Percentiles rank a stretch among this genome's conserved stretches.
Conservation (phyloP, 169 alveolate genomes). For the Plasmodium yoelii region DNA sequence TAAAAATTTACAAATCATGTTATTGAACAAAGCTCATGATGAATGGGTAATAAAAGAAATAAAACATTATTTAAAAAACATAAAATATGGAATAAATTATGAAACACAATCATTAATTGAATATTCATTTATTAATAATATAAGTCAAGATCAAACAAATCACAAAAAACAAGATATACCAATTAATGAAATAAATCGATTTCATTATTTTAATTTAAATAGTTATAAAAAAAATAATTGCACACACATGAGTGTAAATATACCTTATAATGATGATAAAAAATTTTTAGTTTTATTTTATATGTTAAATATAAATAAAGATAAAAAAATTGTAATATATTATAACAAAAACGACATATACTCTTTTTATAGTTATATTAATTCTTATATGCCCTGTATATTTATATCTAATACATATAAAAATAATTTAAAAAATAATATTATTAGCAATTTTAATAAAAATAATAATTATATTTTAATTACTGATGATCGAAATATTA, state of each 20-base stretch:
- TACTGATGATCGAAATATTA: slow-evolving; percentile 40
- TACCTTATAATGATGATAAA: slow-evolving; percentile 67
- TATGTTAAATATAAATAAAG: slow-evolving; percentile 22
- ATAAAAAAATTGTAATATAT: slow-evolving; percentile 55
- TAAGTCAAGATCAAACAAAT: not conserved
- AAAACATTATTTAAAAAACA: slow-evolving; percentile 22
- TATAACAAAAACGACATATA: slow-evolving; percentile 60
- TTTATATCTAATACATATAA: slow-evolving; percentile 29
- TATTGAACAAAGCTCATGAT: slow-evolving; percentile 36
- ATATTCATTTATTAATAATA: not conserved
- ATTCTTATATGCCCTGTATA: slow-evolving; percentile 69
- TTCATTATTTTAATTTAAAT: slow-evolving; percentile 23
- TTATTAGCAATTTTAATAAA: slow-evolving; percentile 21
- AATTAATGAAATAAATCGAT: not conserved
- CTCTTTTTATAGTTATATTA: slow-evolving; percentile 35
- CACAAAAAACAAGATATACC: not conserved
- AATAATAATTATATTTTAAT: slow-evolving; percentile 53
- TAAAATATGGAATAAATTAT: slow-evolving; percentile 19
- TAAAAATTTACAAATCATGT: slow-evolving; percentile 14
- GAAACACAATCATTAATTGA: not conserved
- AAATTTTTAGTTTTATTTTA: slow-evolving; percentile 55
- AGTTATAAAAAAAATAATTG: slow-evolving; percentile 20
- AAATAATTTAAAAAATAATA: slow-evolving; percentile 16
- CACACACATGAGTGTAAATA: slow-evolving; percentile 43
- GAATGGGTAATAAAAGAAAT: slow-evolving; percentile 53